phyloP scores from a whole-genome alignment of 2,329 filamentous ascomycete species.

The Mycocentrospora acerina region DNA sequence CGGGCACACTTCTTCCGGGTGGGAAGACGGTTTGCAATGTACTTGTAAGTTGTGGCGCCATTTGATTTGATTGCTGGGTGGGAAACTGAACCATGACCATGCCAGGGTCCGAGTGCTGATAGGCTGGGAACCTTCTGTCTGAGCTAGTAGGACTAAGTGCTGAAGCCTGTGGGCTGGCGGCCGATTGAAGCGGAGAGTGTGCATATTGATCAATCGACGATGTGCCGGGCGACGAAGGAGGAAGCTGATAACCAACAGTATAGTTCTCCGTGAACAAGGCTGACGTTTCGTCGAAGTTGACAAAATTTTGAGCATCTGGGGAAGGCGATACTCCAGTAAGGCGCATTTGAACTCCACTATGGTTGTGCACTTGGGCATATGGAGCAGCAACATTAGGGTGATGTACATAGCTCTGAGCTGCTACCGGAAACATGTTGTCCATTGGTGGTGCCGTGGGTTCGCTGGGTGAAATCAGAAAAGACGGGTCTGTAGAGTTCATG shows the following conservation, averaged over 20 bases:
- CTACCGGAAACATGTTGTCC: constrained; percentile 22
- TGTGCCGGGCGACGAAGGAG: constrained; percentile 22
- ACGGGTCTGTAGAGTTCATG: constrained; percentile 28
- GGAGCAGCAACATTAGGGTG: constrained; percentile 15
- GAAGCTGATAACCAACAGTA: constrained; percentile 15
- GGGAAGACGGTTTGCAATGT: constrained; percentile 7
- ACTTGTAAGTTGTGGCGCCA: constrained; percentile 5
- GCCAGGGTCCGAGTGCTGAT: constrained; percentile 27
- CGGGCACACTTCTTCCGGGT: constrained; percentile 12
- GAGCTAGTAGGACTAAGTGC: constrained; percentile 34
- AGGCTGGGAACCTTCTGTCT: constrained; percentile 28
- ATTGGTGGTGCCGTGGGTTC: constrained; percentile 26
- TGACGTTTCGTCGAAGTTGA: constrained; percentile 31
- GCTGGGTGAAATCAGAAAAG: constrained; percentile 29
- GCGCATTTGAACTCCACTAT: constrained; percentile 25
- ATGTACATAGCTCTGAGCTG: constrained; percentile 15
- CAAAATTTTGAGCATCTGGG: constrained; percentile 25
- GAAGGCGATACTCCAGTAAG: constrained; percentile 26
- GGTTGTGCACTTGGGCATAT: constrained; percentile 11
- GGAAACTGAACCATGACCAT: constrained; percentile 14
- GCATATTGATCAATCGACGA: constrained; percentile 22
- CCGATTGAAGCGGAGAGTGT: constrained; percentile 20
- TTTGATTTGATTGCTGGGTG: constrained; percentile 9
- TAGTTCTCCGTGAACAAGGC: constrained; percentile 29
- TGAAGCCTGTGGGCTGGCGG: constrained; percentile 25